Percentiles rank a stretch among this genome's conserved stretches.
Conservation (phyloP, 176 grass and related monocot species). For the Cenchrus americanus region DNA sequence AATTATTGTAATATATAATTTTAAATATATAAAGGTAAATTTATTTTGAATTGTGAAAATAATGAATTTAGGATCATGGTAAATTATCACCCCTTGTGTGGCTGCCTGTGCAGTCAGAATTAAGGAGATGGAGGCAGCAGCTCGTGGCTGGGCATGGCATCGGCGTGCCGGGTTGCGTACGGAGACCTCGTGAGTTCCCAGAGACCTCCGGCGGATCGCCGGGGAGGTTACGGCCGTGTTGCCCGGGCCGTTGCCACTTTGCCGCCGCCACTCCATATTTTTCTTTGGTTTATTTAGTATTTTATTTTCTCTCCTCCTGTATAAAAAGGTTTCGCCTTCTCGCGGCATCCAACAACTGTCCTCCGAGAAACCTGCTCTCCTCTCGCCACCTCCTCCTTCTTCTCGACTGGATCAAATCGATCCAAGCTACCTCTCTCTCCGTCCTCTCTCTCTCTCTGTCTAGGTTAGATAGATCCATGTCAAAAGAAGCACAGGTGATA, state of each 20-base stretch:
- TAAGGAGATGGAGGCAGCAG: neutral
- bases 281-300: no score
- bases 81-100: no score
- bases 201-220: neutral
- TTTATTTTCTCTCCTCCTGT: neutral
- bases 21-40: no score
- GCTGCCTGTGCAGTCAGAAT: no score
- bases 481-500: no score
- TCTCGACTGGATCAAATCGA: conserved; percentile 15
- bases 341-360: conserved; percentile 17
- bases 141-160: neutral
- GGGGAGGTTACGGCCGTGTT: conserved; percentile 42
- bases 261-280: neutral
- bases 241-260: conserved; percentile 40
- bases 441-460: neutral
- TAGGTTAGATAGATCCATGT: neutral
- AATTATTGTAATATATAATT: no score
- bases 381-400: neutral
- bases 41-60: no score
- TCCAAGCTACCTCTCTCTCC: neutral
- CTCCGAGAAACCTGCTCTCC: conserved; percentile 32
- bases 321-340: conserved; percentile 1
- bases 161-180: conserved; percentile 18
- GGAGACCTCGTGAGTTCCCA: neutral
- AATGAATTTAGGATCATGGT: no score